These are phyloP conservation scores for Melocanna baccifera DNA, from an alignment of 176 grass and related monocot genomes.

Conservation along the genomic window DNA sequence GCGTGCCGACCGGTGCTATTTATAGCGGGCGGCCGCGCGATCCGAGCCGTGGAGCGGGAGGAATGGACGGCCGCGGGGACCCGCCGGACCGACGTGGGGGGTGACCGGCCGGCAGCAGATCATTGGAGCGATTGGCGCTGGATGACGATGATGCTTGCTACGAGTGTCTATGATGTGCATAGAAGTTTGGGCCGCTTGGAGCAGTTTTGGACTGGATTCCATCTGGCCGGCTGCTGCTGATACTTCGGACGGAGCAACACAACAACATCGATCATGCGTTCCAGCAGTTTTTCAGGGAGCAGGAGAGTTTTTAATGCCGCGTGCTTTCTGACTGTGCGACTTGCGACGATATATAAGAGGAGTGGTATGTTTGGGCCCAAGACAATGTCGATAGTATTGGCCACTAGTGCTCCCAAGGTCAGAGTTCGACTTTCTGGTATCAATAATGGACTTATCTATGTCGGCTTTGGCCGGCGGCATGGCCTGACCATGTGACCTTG, in stretches of 20 bases:
- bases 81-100: background rate
- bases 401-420: slow-evolving; percentile 23
- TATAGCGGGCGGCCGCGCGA: slow-evolving; percentile 13
- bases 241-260: background rate
- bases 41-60: background rate
- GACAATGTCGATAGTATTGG: slow-evolving; percentile 28
- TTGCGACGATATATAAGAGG: background rate
- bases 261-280: background rate
- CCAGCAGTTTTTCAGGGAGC: background rate
- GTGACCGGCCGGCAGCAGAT: no score
- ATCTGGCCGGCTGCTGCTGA: background rate
- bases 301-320: background rate
- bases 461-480: slow-evolving; percentile 15
- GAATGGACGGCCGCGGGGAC: background rate
- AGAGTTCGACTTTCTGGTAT: slow-evolving; percentile 3
- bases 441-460: slow-evolving; percentile 21
- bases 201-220: background rate
- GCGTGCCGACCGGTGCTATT: slow-evolving; percentile 19
- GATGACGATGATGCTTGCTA: no score
- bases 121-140: no score
- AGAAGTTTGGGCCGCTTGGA: background rate
- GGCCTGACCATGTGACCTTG: background rate
- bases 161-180: background rate
- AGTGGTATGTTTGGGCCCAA: background rate
- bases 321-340: background rate